phyloP scores from a whole-genome alignment of 495 filamentous ascomycete genomes.

The Thozetella sp. region DNA sequence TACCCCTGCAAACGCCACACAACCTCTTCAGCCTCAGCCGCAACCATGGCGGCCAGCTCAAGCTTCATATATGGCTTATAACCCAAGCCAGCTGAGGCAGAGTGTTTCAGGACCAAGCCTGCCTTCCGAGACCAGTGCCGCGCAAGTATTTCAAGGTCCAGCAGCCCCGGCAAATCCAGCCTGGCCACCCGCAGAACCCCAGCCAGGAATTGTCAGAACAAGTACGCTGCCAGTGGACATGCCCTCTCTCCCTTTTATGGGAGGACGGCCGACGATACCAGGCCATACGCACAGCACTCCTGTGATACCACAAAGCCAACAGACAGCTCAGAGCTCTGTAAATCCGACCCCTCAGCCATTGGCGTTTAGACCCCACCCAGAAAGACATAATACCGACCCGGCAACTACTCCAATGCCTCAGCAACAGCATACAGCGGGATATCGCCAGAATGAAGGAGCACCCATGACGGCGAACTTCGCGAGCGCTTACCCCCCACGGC shows the following conservation, averaged over 20 bases:
- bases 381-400: background rate
- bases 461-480: background rate
- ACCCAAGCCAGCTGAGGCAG: background rate
- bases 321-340: conserved; percentile 1
- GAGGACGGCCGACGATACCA: conserved; percentile 8
- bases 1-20: conserved; percentile 9
- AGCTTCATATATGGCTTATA: conserved; percentile 1
- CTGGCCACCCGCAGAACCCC: background rate
- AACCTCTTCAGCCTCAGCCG: conserved; percentile 12
- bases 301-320: conserved; percentile 1
- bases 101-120: background rate
- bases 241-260: conserved; percentile 26
- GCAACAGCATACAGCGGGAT: background rate
- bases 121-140: background rate
- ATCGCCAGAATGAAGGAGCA: background rate
- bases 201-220: conserved; percentile 16
- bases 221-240: conserved; percentile 28
- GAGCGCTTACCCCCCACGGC: background rate
- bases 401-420: background rate
- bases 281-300: conserved; percentile 5
- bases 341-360: conserved; percentile 5
- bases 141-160: conserved; percentile 4
- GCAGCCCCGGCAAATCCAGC: background rate
- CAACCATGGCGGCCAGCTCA: background rate
- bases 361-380: background rate